Evolutionary conservation across 768 basidiomycete genomes (phyloP).

Genomic region (Pleurotus eryngii): DNA sequence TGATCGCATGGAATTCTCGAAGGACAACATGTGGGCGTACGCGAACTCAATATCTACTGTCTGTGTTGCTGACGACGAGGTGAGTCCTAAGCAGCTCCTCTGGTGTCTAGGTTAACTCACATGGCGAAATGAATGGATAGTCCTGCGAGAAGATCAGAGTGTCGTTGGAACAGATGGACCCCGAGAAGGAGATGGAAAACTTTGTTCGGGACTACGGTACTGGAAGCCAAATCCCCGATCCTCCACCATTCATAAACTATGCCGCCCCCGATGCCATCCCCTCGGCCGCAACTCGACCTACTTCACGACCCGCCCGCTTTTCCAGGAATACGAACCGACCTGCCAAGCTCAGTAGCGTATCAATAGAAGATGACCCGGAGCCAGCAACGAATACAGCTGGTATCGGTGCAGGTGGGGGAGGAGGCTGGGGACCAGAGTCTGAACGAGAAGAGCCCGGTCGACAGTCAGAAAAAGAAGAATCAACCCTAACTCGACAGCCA

Average conservation of each 20-base stretch:
- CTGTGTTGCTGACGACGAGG: constrained; percentile 95
- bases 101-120: constrained; percentile 1
- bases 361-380: constrained; percentile 22
- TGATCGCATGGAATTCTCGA: constrained; percentile 89
- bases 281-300: constrained; percentile 46
- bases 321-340: constrained; percentile 3
- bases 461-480: constrained; percentile 27
- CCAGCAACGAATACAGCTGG: constrained; percentile 60
- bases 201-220: constrained; percentile 91
- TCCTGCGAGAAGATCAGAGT: constrained; percentile 89
- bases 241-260: constrained; percentile 44
- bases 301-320: constrained; percentile 58
- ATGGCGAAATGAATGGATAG: constrained; percentile 34
- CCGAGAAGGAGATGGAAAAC: constrained; percentile 81
- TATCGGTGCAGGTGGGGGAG: constrained; percentile 64
- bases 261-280: constrained; percentile 57
- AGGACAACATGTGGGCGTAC: constrained; percentile 94
- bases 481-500: constrained; percentile 24
- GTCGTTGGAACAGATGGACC: constrained; percentile 85
- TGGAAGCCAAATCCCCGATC: constrained; percentile 83
- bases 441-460: constrained; percentile 23
- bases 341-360: not conserved
- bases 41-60: constrained; percentile 96
- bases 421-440: constrained; percentile 30
- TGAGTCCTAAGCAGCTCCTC: constrained; percentile 29